A percentile compares a stretch with the other conserved stretches of the same genome.
Evolutionary conservation across 352 stramenopile genomes (phyloP).

Genomic region (Pythium biforme): DNA sequence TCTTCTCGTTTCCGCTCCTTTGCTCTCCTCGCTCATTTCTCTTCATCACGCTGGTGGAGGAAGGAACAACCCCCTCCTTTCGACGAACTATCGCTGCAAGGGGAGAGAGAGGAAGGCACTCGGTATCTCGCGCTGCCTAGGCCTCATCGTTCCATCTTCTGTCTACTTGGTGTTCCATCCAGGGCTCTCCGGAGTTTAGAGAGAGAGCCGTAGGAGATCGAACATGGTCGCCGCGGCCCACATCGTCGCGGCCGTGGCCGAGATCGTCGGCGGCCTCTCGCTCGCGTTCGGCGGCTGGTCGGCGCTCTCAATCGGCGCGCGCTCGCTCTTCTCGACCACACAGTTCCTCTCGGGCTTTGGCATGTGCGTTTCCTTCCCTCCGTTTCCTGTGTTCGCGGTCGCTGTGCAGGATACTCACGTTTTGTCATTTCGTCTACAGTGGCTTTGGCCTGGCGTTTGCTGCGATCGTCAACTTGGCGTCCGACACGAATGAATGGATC

Average conservation of each 20-base stretch:
- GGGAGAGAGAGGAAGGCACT: neutral
- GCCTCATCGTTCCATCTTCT: neutral
- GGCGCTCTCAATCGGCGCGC: conserved; percentile 76
- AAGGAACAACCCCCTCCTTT: conserved; percentile 13
- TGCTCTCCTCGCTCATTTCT: conserved; percentile 21
- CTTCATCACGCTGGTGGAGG: conserved; percentile 25
- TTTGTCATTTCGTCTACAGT: conserved; percentile 29
- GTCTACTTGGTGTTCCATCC: no score
- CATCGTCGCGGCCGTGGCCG: conserved; percentile 77
- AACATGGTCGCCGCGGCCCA: conserved; percentile 54
- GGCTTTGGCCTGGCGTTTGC: conserved; percentile 72
- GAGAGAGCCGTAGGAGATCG: neutral
- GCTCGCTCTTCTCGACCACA: conserved; percentile 79
- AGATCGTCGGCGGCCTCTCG: conserved; percentile 77
- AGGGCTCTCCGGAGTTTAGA: no score
- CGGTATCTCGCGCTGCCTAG: conserved; percentile 1
- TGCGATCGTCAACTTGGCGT: conserved; percentile 53
- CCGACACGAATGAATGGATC: conserved; percentile 76
- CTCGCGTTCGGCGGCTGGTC: conserved; percentile 87
- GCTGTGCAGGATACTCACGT: neutral
- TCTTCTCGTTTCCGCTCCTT: neutral
- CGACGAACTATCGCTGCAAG: no score
- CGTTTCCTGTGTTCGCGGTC: conserved; percentile 10
- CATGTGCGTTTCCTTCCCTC: conserved; percentile 59
- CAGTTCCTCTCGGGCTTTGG: conserved; percentile 81